Percentiles rank a stretch among this genome's conserved stretches.
phyloP scores from a whole-genome alignment of 495 filamentous ascomycete genomes.

The Bryoglossum gracile region DNA sequence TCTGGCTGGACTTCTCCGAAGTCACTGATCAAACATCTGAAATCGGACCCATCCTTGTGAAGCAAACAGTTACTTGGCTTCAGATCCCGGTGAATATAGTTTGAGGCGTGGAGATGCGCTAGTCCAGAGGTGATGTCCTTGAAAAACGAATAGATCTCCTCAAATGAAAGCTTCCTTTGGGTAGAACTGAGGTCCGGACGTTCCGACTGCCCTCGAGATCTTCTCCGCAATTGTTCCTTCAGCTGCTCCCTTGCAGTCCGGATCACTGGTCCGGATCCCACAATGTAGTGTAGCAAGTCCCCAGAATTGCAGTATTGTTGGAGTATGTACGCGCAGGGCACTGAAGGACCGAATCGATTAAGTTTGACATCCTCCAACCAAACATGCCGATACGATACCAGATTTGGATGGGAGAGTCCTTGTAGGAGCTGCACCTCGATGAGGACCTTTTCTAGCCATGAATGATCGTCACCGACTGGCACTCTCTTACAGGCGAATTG shows the following conservation, averaged over 20 bases:
- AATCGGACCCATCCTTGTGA: conserved; percentile 51
- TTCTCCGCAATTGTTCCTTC: conserved; percentile 77
- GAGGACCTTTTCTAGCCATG: conserved; percentile 90
- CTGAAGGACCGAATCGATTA: conserved; percentile 78
- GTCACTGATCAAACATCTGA: conserved; percentile 85
- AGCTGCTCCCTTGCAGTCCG: conserved; percentile 64
- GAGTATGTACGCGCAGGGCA: conserved; percentile 92
- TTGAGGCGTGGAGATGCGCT: conserved; percentile 83
- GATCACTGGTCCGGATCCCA: conserved; percentile 50
- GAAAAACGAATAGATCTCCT: conserved; percentile 95
- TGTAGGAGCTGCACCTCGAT: conserved; percentile 89
- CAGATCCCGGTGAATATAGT: conserved; percentile 92
- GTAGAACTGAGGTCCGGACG: conserved; percentile 32
- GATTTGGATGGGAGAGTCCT: conserved; percentile 82
- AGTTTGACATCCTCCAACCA: conserved; percentile 90
- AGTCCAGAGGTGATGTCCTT: conserved; percentile 90
- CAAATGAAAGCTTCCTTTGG: conserved; percentile 66
- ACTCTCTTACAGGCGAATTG: conserved; percentile 96
- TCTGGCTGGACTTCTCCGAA: conserved; percentile 92
- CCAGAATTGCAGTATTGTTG: conserved; percentile 96
- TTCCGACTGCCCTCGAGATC: conserved; percentile 44
- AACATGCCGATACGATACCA: conserved; percentile 95
- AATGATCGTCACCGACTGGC: conserved; percentile 89
- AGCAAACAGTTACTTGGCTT: conserved; percentile 97
- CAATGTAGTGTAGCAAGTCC: conserved; percentile 81